phyloP scores from a whole-genome alignment of 1,284 basidiomycete genomes.

The Ustanciosporium gigantosporum region DNA sequence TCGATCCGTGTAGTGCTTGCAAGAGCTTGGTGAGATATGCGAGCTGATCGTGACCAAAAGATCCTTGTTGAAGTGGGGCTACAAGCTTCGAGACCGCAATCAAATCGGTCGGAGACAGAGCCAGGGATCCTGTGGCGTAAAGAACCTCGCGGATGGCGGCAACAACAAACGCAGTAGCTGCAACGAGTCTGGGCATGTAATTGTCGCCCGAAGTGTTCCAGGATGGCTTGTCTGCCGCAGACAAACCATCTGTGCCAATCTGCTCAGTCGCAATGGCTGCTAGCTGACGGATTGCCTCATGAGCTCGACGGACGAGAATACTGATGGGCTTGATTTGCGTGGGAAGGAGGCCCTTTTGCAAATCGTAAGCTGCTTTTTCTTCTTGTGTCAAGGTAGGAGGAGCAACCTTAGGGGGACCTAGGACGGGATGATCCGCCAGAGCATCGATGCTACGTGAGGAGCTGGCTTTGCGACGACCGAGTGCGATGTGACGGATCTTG shows the following conservation, averaged over 20 bases:
- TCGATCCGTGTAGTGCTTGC: not conserved
- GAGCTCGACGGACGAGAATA: slow-evolving; percentile 24
- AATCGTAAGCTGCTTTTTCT: slow-evolving; percentile 28
- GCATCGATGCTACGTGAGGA: slow-evolving; percentile 7
- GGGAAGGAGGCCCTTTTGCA: slow-evolving; percentile 31
- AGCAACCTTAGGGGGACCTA: slow-evolving; percentile 11
- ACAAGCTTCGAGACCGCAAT: slow-evolving; percentile 33
- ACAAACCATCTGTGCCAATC: slow-evolving; percentile 33
- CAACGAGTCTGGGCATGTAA: slow-evolving; percentile 26
- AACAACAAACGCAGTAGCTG: slow-evolving; percentile 30
- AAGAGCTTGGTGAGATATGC: not conserved
- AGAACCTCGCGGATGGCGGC: slow-evolving; percentile 36
- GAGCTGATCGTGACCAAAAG: not conserved
- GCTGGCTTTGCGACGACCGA: not conserved
- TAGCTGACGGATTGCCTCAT: slow-evolving; percentile 36
- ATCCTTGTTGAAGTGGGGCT: not conserved
- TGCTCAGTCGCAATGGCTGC: slow-evolving; percentile 39
- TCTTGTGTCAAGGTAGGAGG: slow-evolving; percentile 26
- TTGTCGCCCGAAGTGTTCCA: slow-evolving; percentile 8
- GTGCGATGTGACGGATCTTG: not conserved
- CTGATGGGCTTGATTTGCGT: slow-evolving; percentile 10
- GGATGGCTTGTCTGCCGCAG: slow-evolving; percentile 17
- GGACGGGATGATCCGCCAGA: slow-evolving; percentile 21
- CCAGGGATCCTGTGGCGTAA: slow-evolving; percentile 39
- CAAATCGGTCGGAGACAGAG: slow-evolving; percentile 31